Conservation (phyloP, 495 filamentous ascomycete species). For the Aspergillus indologenus region DNA sequence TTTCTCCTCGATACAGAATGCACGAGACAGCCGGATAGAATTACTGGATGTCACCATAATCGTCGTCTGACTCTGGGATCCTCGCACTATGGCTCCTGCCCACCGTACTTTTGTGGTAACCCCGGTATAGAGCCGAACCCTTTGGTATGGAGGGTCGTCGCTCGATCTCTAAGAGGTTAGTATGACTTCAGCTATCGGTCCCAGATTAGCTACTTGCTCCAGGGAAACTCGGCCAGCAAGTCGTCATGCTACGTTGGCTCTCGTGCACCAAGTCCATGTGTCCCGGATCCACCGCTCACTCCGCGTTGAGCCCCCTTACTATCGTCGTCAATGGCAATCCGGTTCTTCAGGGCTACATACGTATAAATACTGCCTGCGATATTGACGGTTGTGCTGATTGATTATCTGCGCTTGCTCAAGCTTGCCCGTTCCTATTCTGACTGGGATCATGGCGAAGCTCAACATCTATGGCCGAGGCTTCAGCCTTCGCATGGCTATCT, state of each 20-base stretch:
- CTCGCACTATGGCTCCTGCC: not conserved
- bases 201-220: not conserved
- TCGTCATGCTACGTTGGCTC: not conserved
- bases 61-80: slow-evolving; percentile 21
- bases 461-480: slow-evolving; percentile 35
- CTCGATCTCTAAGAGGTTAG: slow-evolving; percentile 14
- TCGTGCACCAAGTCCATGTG: slow-evolving; percentile 5
- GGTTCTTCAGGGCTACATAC: slow-evolving; percentile 13
- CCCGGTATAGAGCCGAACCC: slow-evolving; percentile 13
- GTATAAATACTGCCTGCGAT: slow-evolving; percentile 11
- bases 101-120: slow-evolving; percentile 13
- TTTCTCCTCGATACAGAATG: slow-evolving; percentile 21
- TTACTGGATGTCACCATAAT: slow-evolving; percentile 6
- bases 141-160: slow-evolving; percentile 21
- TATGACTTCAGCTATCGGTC: slow-evolving; percentile 6
- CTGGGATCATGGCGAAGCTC: slow-evolving; percentile 24
- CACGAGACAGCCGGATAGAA: slow-evolving; percentile 11
- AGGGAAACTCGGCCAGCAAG: not conserved
- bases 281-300: slow-evolving; percentile 3
- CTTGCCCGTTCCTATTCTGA: not conserved
- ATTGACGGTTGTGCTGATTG: slow-evolving; percentile 7
- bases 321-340: slow-evolving; percentile 14
- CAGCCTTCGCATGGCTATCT: slow-evolving; percentile 34
- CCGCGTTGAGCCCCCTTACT: slow-evolving; percentile 6
- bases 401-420: slow-evolving; percentile 3